These are phyloP conservation scores for Citrullus mucosospermus DNA, from an alignment of 306 rosid species.

Conservation along the genomic window DNA sequence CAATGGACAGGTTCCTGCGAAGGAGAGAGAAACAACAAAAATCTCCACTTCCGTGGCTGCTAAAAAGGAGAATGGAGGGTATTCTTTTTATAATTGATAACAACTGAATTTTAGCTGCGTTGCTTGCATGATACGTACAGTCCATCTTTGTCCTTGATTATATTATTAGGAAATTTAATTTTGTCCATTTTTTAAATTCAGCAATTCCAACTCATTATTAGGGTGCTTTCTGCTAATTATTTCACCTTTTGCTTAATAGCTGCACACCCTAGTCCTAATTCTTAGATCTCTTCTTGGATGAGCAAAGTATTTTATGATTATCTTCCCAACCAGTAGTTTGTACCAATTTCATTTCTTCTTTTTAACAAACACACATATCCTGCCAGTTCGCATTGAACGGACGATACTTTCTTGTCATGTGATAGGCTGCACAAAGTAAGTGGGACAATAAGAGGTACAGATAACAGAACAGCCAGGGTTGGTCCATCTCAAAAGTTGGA, in stretches of 20 bases:
- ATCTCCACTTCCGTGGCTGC: constrained; percentile 33
- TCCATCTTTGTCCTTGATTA: not conserved
- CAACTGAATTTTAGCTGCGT: not conserved
- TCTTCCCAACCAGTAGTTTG: not conserved
- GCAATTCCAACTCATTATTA: not conserved
- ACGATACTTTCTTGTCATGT: constrained; percentile 1
- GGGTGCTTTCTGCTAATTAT: not conserved
- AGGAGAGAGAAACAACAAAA: constrained; percentile 42
- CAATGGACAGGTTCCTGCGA: constrained; percentile 35
- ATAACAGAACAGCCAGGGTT: constrained; percentile 28
- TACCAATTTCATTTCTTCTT: not conserved
- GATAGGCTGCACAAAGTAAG: constrained; percentile 47
- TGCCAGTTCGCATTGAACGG: not conserved
- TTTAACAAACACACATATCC: not conserved
- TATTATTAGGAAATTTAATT: not conserved
- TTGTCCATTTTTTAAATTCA: not conserved
- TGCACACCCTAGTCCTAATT: not conserved
- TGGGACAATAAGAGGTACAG: constrained; percentile 8
- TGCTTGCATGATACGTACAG: not conserved
- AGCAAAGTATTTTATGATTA: not conserved
- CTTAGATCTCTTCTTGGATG: not conserved
- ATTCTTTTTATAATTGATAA: constrained; percentile 13
- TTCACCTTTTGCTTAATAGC: not conserved
- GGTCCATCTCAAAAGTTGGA: constrained; percentile 1
- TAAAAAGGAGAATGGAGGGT: constrained; percentile 61